Percentiles rank a stretch among this genome's conserved stretches.
phyloP scores from a whole-genome alignment of 1,139 yeast genomes.

The Candida mesenterica region DNA sequence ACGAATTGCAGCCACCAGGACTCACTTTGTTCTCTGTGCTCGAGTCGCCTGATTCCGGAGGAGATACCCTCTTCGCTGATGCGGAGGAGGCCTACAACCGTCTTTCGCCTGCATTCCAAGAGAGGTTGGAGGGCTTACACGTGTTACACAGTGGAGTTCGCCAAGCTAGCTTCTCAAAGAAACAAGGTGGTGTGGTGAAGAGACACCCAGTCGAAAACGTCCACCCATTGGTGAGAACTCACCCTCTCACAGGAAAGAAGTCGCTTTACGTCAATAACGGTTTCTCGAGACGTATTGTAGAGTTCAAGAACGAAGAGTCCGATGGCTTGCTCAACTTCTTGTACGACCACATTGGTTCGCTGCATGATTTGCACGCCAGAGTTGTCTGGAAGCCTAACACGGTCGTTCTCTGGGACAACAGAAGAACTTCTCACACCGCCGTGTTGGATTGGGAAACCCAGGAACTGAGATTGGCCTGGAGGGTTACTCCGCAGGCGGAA shows the following conservation, averaged over 20 bases:
- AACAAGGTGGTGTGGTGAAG: constrained; percentile 24
- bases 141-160: constrained; percentile 26
- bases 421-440: constrained; percentile 24
- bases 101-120: constrained; percentile 27
- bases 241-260: constrained; percentile 28
- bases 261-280: constrained; percentile 24
- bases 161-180: constrained; percentile 21
- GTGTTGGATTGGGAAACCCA: constrained; percentile 23
- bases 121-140: constrained; percentile 25
- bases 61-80: constrained; percentile 32
- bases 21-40: constrained; percentile 16
- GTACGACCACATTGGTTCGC: constrained; percentile 24
- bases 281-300: constrained; percentile 27
- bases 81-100: constrained; percentile 31
- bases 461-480: constrained; percentile 23
- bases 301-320: constrained; percentile 29
- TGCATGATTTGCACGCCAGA: constrained; percentile 55
- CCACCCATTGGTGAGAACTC: constrained; percentile 28
- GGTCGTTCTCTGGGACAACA: constrained; percentile 26
- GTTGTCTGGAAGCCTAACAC: constrained; percentile 54
- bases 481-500: constrained; percentile 26
- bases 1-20: constrained; percentile 19
- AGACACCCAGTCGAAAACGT: constrained; percentile 28
- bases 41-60: constrained; percentile 18
- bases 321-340: constrained; percentile 24